phyloP scores from a whole-genome alignment of 805 yeast genomes.

The Wickerhamomyces hampshirensis region DNA sequence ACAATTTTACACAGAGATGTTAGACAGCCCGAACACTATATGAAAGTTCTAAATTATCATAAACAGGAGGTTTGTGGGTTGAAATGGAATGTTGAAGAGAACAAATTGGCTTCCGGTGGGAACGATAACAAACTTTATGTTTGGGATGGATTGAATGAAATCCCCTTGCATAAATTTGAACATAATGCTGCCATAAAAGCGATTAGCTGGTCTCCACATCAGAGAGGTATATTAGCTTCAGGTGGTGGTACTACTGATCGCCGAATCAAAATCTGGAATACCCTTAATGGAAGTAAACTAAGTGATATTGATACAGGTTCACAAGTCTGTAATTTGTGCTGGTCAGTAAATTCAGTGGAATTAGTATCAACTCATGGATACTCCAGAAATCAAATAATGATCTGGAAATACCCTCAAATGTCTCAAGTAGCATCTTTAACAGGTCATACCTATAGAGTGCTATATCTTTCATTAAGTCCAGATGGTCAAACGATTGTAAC shows the following conservation, averaged over 20 bases:
- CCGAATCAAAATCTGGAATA: conserved; percentile 87
- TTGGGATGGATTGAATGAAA: conserved; percentile 72
- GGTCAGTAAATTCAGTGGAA: conserved; percentile 92
- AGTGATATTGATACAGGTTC: conserved; percentile 92
- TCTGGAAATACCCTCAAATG: conserved; percentile 92
- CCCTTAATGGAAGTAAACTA: conserved; percentile 66
- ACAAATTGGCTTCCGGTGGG: conserved; percentile 92
- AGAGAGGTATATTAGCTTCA: conserved; percentile 84
- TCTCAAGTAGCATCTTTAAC: conserved; percentile 89
- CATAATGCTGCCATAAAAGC: conserved; percentile 97
- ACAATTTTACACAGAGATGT: conserved; percentile 88
- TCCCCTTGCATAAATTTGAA: conserved; percentile 74
- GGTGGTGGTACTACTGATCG: conserved; percentile 98
- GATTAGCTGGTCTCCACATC: conserved; percentile 96
- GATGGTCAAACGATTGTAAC: conserved; percentile 97
- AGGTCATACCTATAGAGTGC: conserved; percentile 90
- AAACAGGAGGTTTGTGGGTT: conserved; percentile 96
- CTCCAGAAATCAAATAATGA: conserved; percentile 80
- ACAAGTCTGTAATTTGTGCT: conserved; percentile 88
- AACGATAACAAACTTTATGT: conserved; percentile 84
- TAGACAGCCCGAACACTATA: conserved; percentile 75
- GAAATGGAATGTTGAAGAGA: conserved; percentile 88
- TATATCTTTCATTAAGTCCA: conserved; percentile 85
- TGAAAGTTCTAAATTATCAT: conserved; percentile 67
- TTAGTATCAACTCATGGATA: conserved; percentile 94